These are phyloP conservation scores for Alternaria dauci DNA, from an alignment of 2,329 filamentous ascomycete species.

Conservation along the genomic window DNA sequence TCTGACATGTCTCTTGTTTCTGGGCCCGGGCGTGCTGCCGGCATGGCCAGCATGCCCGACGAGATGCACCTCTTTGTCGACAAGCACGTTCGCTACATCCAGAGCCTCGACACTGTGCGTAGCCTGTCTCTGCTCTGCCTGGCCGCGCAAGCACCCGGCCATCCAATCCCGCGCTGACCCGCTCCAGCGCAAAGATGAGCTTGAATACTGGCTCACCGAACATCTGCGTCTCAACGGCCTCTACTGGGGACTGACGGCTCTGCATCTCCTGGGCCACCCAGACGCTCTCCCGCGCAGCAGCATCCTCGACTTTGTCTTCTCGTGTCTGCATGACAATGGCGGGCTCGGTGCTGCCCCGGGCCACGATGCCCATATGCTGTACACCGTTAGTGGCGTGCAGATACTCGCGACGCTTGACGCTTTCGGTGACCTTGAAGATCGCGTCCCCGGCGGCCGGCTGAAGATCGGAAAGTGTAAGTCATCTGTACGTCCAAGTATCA, in stretches of 20 bases:
- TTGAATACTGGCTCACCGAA: constrained; percentile 98
- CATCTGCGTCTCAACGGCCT: constrained; percentile 94
- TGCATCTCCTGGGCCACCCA: constrained; percentile 83
- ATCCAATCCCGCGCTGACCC: constrained; percentile 49
- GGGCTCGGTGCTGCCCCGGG: constrained; percentile 94
- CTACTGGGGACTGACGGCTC: constrained; percentile 92
- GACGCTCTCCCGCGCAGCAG: constrained; percentile 81
- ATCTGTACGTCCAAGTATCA: constrained; percentile 7
- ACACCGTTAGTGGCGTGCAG: constrained; percentile 94
- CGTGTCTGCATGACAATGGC: constrained; percentile 87
- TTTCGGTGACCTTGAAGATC: constrained; percentile 79
- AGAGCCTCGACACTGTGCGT: constrained; percentile 84
- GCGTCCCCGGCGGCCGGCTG: constrained; percentile 70
- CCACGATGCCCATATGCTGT: constrained; percentile 95
- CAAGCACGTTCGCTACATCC: constrained; percentile 90
- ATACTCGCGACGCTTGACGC: constrained; percentile 88
- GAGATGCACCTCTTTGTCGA: constrained; percentile 64
- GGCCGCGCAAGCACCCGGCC: constrained; percentile 27
- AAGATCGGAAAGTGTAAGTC: constrained; percentile 81
- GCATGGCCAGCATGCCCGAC: constrained; percentile 52
- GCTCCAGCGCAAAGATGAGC: constrained; percentile 81
- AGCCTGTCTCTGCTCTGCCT: constrained; percentile 17
- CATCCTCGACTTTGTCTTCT: constrained; percentile 91
- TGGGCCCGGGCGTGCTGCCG: constrained; percentile 63
- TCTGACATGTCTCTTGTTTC: constrained; percentile 66